Percentiles rank a stretch among this genome's conserved stretches.
Conservation (phyloP, 352 stramenopile species). For the Phytophthora pluvialis region DNA sequence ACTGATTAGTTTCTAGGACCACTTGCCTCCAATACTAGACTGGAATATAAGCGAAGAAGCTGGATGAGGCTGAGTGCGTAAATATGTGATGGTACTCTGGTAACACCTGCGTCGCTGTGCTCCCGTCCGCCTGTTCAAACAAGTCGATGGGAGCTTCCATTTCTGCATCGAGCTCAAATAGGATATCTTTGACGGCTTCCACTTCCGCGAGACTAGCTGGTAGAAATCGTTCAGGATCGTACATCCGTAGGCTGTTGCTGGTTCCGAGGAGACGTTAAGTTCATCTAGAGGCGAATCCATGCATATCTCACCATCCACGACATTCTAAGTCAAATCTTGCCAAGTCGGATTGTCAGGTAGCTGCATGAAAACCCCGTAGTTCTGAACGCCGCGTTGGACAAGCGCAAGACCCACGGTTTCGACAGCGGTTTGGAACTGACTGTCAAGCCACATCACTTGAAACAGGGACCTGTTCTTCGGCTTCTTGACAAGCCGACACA, state of each 20-base stretch:
- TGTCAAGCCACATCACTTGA: slow-evolving; percentile 5
- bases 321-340: slow-evolving; percentile 14
- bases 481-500: slow-evolving; percentile 1
- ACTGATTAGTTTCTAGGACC: slow-evolving; percentile 8
- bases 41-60: slow-evolving; percentile 8
- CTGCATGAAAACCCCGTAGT: slow-evolving; percentile 4
- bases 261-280: slow-evolving; percentile 3
- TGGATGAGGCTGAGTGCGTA: slow-evolving; percentile 9
- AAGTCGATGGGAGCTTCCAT: slow-evolving; percentile 8
- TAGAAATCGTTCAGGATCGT: slow-evolving; percentile 6
- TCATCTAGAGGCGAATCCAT: slow-evolving; percentile 8
- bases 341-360: background rate
- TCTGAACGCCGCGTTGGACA: slow-evolving; percentile 9
- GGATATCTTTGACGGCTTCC: slow-evolving; percentile 1
- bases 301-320: slow-evolving; percentile 9
- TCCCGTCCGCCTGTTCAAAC: slow-evolving; percentile 3
- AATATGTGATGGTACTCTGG: slow-evolving; percentile 8
- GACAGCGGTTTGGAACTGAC: slow-evolving; percentile 6
- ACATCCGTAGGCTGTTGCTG: slow-evolving; percentile 2
- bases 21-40: slow-evolving; percentile 12
- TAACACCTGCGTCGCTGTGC: background rate
- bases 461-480: background rate
- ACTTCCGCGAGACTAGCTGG: slow-evolving; percentile 18
- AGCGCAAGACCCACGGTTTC: background rate
- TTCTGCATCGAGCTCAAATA: slow-evolving; percentile 3